These are phyloP conservation scores for Cyclanthera cordifolia DNA, from an alignment of 306 rosid species.

Conservation along the genomic window DNA sequence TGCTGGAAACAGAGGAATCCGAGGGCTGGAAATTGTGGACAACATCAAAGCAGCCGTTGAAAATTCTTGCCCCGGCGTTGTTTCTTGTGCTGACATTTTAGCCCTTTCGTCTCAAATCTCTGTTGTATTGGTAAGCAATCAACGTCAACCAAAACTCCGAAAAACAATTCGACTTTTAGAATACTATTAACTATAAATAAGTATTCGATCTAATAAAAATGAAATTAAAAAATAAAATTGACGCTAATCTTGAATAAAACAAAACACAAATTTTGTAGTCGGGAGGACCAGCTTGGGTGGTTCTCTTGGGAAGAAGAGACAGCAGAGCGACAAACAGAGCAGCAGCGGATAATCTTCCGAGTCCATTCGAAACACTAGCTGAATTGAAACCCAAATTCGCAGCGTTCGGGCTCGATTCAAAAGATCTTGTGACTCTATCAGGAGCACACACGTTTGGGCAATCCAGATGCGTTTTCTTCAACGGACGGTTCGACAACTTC, in stretches of 20 bases:
- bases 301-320: conserved; percentile 56
- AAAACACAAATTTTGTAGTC: conserved; percentile 39
- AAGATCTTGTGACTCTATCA: conserved; percentile 54
- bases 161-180: too few species aligned
- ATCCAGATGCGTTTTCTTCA: conserved; percentile 47
- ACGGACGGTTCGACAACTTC: conserved; percentile 45
- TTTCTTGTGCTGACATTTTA: conserved; percentile 67
- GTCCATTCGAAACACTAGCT: conserved; percentile 36
- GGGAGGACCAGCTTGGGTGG: conserved; percentile 65
- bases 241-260: too few species aligned
- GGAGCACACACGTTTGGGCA: conserved; percentile 75
- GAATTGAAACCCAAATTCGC: conserved; percentile 43
- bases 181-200: too few species aligned
- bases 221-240: too few species aligned
- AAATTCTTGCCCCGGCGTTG: conserved; percentile 45
- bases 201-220: too few species aligned
- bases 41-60: conserved; percentile 52
- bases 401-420: conserved; percentile 37
- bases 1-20: conserved; percentile 28
- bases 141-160: neutral
- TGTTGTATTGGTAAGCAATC: conserved; percentile 35
- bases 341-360: conserved; percentile 46
- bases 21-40: conserved; percentile 49
- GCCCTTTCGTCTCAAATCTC: conserved; percentile 59
- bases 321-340: conserved; percentile 47